phyloP scores from a whole-genome alignment of 1,284 basidiomycete genomes.

The Cronartium ribicola region DNA sequence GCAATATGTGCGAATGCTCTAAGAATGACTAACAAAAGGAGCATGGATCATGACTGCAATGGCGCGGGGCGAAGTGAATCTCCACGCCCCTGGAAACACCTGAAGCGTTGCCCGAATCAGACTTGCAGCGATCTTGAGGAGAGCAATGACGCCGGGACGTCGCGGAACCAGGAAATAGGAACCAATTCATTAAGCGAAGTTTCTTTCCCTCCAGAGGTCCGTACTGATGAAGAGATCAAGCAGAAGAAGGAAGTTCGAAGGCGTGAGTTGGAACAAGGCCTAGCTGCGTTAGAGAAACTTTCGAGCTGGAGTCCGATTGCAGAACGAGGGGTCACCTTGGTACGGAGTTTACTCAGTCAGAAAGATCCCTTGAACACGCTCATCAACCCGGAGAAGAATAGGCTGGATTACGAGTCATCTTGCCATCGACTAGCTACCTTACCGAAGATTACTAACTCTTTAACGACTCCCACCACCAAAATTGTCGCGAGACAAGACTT shows the following conservation, averaged over 20 bases:
- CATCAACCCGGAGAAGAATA: not conserved
- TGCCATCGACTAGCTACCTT: not conserved
- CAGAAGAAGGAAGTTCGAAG: not conserved
- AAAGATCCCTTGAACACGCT: not conserved
- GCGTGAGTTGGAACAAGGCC: conserved; percentile 1
- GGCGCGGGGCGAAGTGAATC: not conserved
- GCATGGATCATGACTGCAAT: not conserved
- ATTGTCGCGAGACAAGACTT: conserved; percentile 9
- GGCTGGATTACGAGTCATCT: not conserved
- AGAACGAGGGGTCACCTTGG: not conserved
- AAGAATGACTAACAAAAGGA: not conserved
- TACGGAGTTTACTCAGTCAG: conserved; percentile 2
- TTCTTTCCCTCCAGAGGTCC: not conserved
- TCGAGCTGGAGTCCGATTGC: not conserved
- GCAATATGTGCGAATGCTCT: not conserved
- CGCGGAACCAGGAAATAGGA: not conserved
- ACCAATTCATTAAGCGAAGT: not conserved
- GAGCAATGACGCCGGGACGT: not conserved
- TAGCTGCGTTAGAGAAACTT: not conserved
- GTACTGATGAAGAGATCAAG: conserved; percentile 5
- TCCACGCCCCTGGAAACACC: not conserved
- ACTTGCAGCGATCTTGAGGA: not conserved
- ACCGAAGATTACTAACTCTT: not conserved
- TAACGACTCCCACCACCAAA: not conserved
- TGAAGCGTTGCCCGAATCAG: conserved; percentile 1